Conservation (phyloP, 352 stramenopile species). For the Globisporangium polare region DNA sequence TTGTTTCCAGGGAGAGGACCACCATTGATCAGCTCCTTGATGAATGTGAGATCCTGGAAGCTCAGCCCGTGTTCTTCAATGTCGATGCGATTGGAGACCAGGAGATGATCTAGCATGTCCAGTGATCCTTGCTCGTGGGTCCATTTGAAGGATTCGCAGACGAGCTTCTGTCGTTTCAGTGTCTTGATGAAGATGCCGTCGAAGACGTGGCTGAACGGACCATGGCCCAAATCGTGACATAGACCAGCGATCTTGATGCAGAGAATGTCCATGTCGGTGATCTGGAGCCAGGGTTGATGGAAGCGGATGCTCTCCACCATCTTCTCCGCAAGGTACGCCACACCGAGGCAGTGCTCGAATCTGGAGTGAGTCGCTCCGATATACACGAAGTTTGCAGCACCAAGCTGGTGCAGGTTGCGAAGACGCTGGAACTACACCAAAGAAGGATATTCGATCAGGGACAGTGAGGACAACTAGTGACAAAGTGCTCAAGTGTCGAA, state of each 20-base stretch:
- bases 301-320: conserved; percentile 76
- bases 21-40: conserved; percentile 79
- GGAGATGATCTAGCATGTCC: conserved; percentile 69
- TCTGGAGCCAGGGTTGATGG: conserved; percentile 86
- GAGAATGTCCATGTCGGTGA: conserved; percentile 65
- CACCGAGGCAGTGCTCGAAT: conserved; percentile 90
- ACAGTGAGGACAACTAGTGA: background rate
- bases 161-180: conserved; percentile 31
- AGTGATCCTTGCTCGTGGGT: conserved; percentile 75
- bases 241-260: conserved; percentile 81
- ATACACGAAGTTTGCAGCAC: conserved; percentile 87
- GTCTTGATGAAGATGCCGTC: conserved; percentile 72
- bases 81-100: conserved; percentile 50
- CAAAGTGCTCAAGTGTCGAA: conserved; percentile 7
- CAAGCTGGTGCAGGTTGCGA: conserved; percentile 93
- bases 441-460: background rate
- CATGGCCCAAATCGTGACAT: conserved; percentile 76
- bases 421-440: conserved; percentile 89
- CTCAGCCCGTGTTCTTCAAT: conserved; percentile 47
- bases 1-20: conserved; percentile 38
- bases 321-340: conserved; percentile 91
- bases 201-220: conserved; percentile 83
- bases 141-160: conserved; percentile 42
- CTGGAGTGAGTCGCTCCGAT: conserved; percentile 74
- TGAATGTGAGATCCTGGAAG: conserved; percentile 58